Percentiles rank a stretch among this genome's conserved stretches.
Evolutionary conservation across 257 asterid genomes (phyloP).

Genomic region (Plectranthus barbatus): DNA sequence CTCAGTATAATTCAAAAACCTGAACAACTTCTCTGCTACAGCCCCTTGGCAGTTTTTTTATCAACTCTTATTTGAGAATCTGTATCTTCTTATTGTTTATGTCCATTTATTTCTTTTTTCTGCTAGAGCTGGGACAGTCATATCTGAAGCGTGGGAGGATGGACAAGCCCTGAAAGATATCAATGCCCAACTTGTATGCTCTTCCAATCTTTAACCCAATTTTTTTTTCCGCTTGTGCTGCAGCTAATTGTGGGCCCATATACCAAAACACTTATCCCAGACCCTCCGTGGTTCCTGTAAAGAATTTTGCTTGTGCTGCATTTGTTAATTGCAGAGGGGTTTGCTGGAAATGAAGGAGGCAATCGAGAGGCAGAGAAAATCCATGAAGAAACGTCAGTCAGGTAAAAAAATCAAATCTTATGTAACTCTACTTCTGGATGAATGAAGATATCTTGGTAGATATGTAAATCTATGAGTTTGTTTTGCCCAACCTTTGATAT

Average conservation of each 20-base stretch:
- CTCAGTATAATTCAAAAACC: slow-evolving; percentile 3
- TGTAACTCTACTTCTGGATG: too few relatives aligned
- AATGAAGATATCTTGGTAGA: too few relatives aligned
- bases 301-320: neutral
- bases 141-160: slow-evolving; percentile 99
- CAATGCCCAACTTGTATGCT: slow-evolving; percentile 85
- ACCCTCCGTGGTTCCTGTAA: neutral
- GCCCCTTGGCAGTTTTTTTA: neutral
- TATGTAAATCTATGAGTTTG: too few relatives aligned
- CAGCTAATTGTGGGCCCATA: neutral
- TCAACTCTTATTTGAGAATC: neutral
- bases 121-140: slow-evolving; percentile 86
- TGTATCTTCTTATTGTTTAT: slow-evolving; percentile 7
- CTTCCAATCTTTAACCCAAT: slow-evolving; percentile 6
- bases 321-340: slow-evolving; percentile 40
- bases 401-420: too few relatives aligned
- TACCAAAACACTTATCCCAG: neutral
- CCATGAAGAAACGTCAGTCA: too few relatives aligned
- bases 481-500: too few relatives aligned
- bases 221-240: neutral
- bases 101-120: slow-evolving; percentile 17
- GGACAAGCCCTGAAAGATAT: slow-evolving; percentile 91
- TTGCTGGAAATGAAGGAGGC: slow-evolving; percentile 85
- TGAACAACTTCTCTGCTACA: neutral
- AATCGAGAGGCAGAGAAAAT: slow-evolving; percentile 89